Conservation (phyloP, 768 basidiomycete genomes). For the Calocybe gangraenosa region DNA sequence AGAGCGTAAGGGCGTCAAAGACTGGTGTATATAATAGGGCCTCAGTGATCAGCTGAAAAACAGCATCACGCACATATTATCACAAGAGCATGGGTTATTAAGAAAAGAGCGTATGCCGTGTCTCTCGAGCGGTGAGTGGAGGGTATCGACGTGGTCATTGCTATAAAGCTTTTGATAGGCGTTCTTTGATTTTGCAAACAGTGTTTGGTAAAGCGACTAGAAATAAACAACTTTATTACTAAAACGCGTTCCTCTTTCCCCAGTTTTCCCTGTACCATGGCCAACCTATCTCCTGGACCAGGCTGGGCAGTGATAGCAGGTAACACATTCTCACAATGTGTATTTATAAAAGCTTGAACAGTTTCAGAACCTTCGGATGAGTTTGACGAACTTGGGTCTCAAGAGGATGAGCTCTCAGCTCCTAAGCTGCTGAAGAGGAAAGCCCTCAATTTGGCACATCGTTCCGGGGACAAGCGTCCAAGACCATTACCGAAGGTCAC, state of each 20-base stretch:
- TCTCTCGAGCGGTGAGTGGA: slow-evolving; percentile 13
- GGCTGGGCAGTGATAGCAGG: slow-evolving; percentile 5
- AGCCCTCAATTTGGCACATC: background rate
- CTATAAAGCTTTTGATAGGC: background rate
- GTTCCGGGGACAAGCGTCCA: background rate
- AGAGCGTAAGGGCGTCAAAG: slow-evolving; percentile 19
- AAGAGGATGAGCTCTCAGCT: slow-evolving; percentile 1
- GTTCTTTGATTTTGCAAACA: no score
- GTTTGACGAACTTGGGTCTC: slow-evolving; percentile 7
- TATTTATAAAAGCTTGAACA: background rate
- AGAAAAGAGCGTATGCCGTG: slow-evolving; percentile 15
- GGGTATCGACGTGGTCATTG: slow-evolving; percentile 11
- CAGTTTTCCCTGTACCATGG: slow-evolving; percentile 2
- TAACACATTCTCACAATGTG: background rate
- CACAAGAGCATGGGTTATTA: slow-evolving; percentile 15
- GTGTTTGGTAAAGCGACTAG: background rate
- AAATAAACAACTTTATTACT: background rate
- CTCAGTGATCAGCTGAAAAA: no score
- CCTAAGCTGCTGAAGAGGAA: slow-evolving; percentile 8
- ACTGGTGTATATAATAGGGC: slow-evolving; percentile 3
- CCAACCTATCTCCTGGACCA: slow-evolving; percentile 3
- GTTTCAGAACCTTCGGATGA: slow-evolving; percentile 12
- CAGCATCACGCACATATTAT: slow-evolving; percentile 11
- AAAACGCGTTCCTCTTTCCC: background rate
- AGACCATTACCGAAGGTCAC: background rate